Conservation (phyloP, 2,329 filamentous ascomycete species). For the Fusarium floridanum region DNA sequence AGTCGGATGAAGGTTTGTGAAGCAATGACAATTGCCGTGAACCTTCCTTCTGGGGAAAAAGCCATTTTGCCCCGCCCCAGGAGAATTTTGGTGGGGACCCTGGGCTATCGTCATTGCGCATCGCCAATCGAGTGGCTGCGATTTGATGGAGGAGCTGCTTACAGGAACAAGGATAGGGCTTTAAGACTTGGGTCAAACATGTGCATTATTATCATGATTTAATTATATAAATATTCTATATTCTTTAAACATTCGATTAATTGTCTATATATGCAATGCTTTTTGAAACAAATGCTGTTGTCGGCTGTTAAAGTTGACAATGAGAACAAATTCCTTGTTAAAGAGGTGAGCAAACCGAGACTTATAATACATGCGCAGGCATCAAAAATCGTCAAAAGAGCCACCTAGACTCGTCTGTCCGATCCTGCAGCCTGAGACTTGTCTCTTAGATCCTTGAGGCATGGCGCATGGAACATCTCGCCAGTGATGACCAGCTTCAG, state of each 20-base stretch:
- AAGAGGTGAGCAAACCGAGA: not conserved
- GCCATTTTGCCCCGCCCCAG: constrained; percentile 41
- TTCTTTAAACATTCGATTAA: not conserved
- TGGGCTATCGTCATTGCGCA: constrained; percentile 33
- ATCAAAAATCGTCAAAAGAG: not conserved
- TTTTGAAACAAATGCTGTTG: not conserved
- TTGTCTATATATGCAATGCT: not conserved
- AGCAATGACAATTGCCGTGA: constrained; percentile 23
- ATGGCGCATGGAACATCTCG: constrained; percentile 61
- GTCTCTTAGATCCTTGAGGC: constrained; percentile 54
- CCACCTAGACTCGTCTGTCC: constrained; percentile 46
- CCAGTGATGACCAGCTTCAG: constrained; percentile 54
- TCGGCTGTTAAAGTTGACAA: not conserved
- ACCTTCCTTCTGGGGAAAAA: constrained; percentile 40
- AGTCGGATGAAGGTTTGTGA: constrained; percentile 5
- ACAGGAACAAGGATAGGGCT: constrained; percentile 7
- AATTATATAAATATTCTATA: not conserved
- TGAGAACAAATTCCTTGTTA: not conserved
- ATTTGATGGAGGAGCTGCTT: constrained; percentile 36
- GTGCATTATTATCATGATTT: not conserved
- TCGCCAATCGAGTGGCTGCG: constrained; percentile 42
- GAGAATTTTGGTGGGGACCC: constrained; percentile 37
- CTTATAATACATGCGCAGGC: not conserved
- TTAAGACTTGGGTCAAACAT: not conserved
- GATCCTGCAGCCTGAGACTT: constrained; percentile 47